Conservation (phyloP, 352 stramenopile species). For the Hyaloperonospora arabidopsidis region DNA sequence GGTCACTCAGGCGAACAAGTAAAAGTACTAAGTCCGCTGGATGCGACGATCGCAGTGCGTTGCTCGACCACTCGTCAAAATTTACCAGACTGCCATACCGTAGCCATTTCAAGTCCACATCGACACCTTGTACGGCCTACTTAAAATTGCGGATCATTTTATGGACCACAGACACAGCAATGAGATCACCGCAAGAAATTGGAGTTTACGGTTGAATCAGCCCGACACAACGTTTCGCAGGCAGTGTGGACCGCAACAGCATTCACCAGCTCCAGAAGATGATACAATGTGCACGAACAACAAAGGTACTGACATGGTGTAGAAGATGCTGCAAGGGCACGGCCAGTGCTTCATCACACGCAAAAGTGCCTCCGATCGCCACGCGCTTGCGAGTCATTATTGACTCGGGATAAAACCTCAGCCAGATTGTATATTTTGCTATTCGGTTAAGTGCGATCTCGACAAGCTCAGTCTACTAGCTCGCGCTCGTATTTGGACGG, state of each 20-base stretch:
- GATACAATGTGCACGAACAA: not conserved
- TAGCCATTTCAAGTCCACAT: constrained; percentile 44
- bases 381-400: constrained; percentile 21
- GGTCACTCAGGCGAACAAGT: constrained; percentile 51
- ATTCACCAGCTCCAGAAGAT: too few species aligned
- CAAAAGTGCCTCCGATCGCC: constrained; percentile 49
- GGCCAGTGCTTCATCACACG: constrained; percentile 47
- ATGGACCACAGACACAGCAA: not conserved
- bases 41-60: constrained; percentile 8
- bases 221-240: not conserved
- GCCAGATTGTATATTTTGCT: constrained; percentile 4
- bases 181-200: too few species aligned
- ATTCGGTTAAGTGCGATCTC: constrained; percentile 25
- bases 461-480: constrained; percentile 25
- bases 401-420: not conserved
- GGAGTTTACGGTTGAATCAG: too few species aligned
- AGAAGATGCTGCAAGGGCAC: constrained; percentile 46
- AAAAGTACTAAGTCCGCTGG: constrained; percentile 42
- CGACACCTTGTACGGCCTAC: constrained; percentile 23
- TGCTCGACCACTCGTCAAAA: constrained; percentile 25
- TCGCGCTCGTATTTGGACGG: constrained; percentile 61
- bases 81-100: constrained; percentile 40
- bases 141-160: not conserved
- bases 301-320: constrained; percentile 30
- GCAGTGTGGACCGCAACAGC: too few species aligned